phyloP scores from a whole-genome alignment of 805 yeast genomes.

The Sungouiozyma ichnusensis region DNA sequence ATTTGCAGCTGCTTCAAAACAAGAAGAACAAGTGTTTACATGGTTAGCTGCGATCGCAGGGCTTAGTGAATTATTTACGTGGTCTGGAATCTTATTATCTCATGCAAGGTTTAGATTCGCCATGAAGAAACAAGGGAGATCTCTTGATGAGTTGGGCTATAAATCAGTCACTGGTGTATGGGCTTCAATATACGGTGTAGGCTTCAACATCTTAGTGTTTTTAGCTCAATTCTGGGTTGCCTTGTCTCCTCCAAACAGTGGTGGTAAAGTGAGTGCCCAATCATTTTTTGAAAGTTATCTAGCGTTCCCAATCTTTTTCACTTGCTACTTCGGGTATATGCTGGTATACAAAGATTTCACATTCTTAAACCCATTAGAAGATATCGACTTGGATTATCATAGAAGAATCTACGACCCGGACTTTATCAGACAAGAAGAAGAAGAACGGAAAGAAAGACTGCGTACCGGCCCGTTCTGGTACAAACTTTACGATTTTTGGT shows the following conservation, averaged over 20 bases:
- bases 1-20: conserved; percentile 46
- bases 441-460: conserved; percentile 26
- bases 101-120: conserved; percentile 49
- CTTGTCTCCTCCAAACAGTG: conserved; percentile 40
- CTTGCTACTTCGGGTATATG: conserved; percentile 42
- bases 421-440: conserved; percentile 32
- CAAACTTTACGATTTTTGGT: conserved; percentile 32
- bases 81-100: conserved; percentile 44
- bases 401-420: conserved; percentile 34
- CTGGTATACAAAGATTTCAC: conserved; percentile 31
- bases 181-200: conserved; percentile 42
- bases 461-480: conserved; percentile 21
- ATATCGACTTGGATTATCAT: conserved; percentile 36
- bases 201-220: conserved; percentile 40
- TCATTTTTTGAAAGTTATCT: conserved; percentile 45
- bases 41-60: conserved; percentile 56
- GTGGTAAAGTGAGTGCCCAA: conserved; percentile 28
- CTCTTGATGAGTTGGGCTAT: conserved; percentile 39
- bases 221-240: conserved; percentile 59
- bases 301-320: conserved; percentile 37
- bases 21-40: conserved; percentile 43
- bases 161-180: conserved; percentile 37
- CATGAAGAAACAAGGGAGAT: conserved; percentile 39
- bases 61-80: conserved; percentile 48
- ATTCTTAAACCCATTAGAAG: conserved; percentile 28